Percentiles rank a stretch among this genome's conserved stretches.
Conservation (phyloP, 305 asterid species). For the Stenogyne calaminthoides region DNA sequence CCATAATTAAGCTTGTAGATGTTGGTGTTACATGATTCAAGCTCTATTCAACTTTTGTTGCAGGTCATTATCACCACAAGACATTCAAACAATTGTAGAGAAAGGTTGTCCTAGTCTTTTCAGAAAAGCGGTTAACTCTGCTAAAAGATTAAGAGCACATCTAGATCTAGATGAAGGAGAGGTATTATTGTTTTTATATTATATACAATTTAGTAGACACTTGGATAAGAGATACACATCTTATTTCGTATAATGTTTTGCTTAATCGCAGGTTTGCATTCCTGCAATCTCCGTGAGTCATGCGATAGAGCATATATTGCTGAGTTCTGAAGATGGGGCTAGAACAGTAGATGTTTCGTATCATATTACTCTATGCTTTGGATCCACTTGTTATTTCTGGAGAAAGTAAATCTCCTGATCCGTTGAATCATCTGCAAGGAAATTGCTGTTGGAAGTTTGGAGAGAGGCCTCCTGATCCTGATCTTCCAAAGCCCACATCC, state of each 20-base stretch:
- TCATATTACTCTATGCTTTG: slow-evolving; percentile 66
- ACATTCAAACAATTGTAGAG: slow-evolving; percentile 68
- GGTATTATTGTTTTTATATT: slow-evolving; percentile 46
- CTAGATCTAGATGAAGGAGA: slow-evolving; percentile 77
- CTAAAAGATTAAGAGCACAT: slow-evolving; percentile 82
- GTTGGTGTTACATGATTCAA: neutral
- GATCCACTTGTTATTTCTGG: slow-evolving; percentile 61
- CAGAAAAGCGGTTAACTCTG: slow-evolving; percentile 85
- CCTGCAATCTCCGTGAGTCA: slow-evolving; percentile 75
- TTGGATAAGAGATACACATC: slow-evolving; percentile 1
- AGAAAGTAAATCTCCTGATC: slow-evolving; percentile 51
- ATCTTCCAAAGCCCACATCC: slow-evolving; percentile 52
- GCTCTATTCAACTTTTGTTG: slow-evolving; percentile 27
- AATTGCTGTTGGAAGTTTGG: slow-evolving; percentile 68
- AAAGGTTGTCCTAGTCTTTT: slow-evolving; percentile 79
- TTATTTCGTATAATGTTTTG: slow-evolving; percentile 6
- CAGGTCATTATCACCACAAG: slow-evolving; percentile 69
- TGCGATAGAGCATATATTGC: slow-evolving; percentile 82
- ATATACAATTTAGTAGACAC: neutral
- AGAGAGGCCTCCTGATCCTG: slow-evolving; percentile 58
- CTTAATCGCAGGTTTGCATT: slow-evolving; percentile 61
- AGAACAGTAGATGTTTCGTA: slow-evolving; percentile 85
- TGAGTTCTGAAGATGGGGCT: slow-evolving; percentile 58
- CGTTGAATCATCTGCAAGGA: slow-evolving; percentile 73
- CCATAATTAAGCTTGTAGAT: neutral